Base-by-base conservation (phyloP, 768 basidiomycete species). In the Phanerochaete sordida region DNA sequence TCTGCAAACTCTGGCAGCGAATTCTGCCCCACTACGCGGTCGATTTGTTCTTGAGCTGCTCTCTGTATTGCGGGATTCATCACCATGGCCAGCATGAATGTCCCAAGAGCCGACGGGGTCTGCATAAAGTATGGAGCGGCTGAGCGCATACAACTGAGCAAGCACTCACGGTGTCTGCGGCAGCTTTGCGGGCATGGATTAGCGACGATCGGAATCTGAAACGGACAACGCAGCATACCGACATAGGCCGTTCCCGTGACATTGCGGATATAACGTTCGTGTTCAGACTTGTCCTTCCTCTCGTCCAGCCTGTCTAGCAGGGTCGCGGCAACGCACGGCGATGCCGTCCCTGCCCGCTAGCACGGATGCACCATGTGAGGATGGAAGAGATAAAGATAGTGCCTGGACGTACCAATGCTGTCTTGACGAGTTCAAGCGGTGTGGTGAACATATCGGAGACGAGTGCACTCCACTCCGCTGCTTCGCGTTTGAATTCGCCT, bases 341-440 rank as follows among this genome's bases (percentile, higher is more conserved):
- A 6, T 35, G 53, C 53, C 1, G 6, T 26, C 5, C 53, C 53
- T 12, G 24, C 13, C 1, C 16, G 9, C 44, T 54, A 26, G 16
- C 35, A 45, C 44, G 9, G 1, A 56, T 35, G n/a, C 45, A 23
- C 24, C 15, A 54, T 37, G 28, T 46, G 44, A 30, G 21, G 3
- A 56, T 28, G 5, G 5, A 4, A 43, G 11, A 15, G 23, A 16
- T 26, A 23, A 24, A 49, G 12, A 3, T 6, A 6, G 7, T 35
- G 9, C 35, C 21, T 21, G 31, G 2, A 1, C 49, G 24, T 21
- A 60, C 58, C 47, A 63, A 50, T 24, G 45, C 33, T 11, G 53
- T 46, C 37, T 68, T 68, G 15, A 68, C 63, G 16, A 28, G 16
- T 5, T 64, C 45, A 33, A 62, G 56, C 9, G 67, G 67, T 28